Conservation (phyloP, 2,329 filamentous ascomycete genomes). For the Fusarium sp. region DNA sequence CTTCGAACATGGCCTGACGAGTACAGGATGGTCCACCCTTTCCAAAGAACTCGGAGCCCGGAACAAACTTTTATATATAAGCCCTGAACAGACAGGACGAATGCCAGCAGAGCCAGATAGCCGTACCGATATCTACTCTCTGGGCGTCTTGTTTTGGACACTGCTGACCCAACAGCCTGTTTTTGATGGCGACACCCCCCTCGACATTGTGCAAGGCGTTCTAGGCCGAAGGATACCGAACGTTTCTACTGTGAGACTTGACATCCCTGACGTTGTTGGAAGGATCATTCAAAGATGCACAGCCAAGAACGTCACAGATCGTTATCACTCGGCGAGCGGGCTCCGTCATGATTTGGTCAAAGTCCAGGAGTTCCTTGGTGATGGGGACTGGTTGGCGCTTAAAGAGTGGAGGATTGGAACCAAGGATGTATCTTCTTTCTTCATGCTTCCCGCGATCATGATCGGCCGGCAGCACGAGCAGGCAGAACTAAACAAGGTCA, state of each 20-base stretch:
- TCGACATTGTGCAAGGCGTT: conserved; percentile 93
- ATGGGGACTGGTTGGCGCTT: conserved; percentile 79
- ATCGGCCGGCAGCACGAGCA: conserved; percentile 83
- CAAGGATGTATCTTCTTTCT: conserved; percentile 93
- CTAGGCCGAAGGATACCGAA: conserved; percentile 82
- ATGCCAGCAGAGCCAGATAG: conserved; percentile 93
- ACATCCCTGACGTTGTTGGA: conserved; percentile 86
- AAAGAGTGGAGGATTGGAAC: conserved; percentile 81
- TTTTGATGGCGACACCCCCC: conserved; percentile 82
- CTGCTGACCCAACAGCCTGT: conserved; percentile 83
- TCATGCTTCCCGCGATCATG: conserved; percentile 84
- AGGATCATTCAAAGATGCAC: conserved; percentile 93
- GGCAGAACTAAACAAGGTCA: conserved; percentile 76
- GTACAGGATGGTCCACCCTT: conserved; percentile 86
- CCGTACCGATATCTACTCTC: conserved; percentile 92
- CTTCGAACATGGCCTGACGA: conserved; percentile 90
- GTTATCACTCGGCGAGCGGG: conserved; percentile 90
- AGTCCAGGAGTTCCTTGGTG: conserved; percentile 79
- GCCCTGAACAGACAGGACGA: conserved; percentile 93
- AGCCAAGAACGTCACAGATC: conserved; percentile 85
- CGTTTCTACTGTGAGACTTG: conserved; percentile 81
- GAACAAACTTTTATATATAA: conserved; percentile 91
- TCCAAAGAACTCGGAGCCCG: conserved; percentile 88
- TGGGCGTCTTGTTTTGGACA: conserved; percentile 91
- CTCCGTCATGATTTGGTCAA: conserved; percentile 83